Evolutionary conservation across 1,284 basidiomycete species (phyloP), one percentile per base, ranked within the genome.

Genomic region (Laetiporus sulphureus): DNA sequence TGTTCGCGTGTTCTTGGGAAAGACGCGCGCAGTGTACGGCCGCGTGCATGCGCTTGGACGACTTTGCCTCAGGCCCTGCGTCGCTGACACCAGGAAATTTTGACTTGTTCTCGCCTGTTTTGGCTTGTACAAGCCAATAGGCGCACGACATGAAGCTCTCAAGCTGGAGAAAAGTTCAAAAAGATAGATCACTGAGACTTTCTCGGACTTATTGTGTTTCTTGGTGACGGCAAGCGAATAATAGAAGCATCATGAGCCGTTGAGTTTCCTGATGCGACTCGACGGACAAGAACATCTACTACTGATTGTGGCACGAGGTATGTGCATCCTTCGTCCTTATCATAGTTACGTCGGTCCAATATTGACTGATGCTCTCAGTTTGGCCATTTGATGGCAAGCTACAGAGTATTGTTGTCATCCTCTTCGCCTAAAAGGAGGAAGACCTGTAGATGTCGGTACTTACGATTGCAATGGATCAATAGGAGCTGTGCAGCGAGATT

Each of bases 361-460:
- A 19, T 38, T 20, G 22, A 18, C 29, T 21, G 38, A 23, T 27
- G 13, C 13, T 27, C 2, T 37, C 2, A 41, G 32, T 38, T 27
- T 43, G 73, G 67, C 75, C 80, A 13, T 79, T 81, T 48, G 83
- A 89, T 57, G 85, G 85, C 19, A 75, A 81, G 58, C 65, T 89
- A 58, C 76, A 81, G 51, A 59, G 69, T 13, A 65, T 78, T 27
- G 67, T 88, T 38, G 75, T 71, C 5, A 60, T 60, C 23, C 61
- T 79, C 41, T 79, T 83, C 50, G 60, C 53, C 25, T 52, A 49
- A 47, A 50, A 11, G 8, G 25, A 27, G 31, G 6, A 6, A 16
- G 15, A 16, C 18, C 18, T 6, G 31, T 16, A 6, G 7, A 16
- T 16, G 7, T 32, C 18, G 7, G 7, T 32, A 16, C 12, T 7